Percentiles rank a stretch among this genome's conserved stretches.
These are phyloP conservation scores for Lentinula lateritia DNA, from an alignment of 768 basidiomycete genomes.

Conservation along the genomic window DNA sequence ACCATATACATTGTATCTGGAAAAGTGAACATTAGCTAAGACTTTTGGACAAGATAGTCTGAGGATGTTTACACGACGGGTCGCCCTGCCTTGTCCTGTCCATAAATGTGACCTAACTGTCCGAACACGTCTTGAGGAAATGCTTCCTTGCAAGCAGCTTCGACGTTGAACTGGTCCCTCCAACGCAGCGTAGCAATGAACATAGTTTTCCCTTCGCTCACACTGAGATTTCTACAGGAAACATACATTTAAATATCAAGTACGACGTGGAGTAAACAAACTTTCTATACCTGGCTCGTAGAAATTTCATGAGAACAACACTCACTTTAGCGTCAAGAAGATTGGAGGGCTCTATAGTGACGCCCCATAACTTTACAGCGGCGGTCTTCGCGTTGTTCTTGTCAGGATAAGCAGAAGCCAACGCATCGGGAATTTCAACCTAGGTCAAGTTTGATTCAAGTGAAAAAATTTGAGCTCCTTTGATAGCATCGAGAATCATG, in stretches of 20 bases:
- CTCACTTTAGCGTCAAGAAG: slow-evolving; percentile 61
- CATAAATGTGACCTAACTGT: slow-evolving; percentile 56
- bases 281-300: slow-evolving; percentile 58
- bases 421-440: slow-evolving; percentile 44
- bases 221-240: slow-evolving; percentile 2
- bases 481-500: too few relatives aligned
- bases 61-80: slow-evolving; percentile 60
- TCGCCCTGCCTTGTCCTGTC: slow-evolving; percentile 63
- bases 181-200: slow-evolving; percentile 64
- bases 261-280: not conserved
- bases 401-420: slow-evolving; percentile 58
- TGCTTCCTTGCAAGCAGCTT: slow-evolving; percentile 51
- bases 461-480: not conserved
- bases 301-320: slow-evolving; percentile 77
- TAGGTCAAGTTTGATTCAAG: slow-evolving; percentile 10
- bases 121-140: slow-evolving; percentile 64
- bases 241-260: not conserved
- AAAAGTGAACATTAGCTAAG: not conserved
- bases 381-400: slow-evolving; percentile 43
- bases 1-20: slow-evolving; percentile 78
- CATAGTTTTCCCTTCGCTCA: slow-evolving; percentile 53
- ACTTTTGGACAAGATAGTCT: not conserved
- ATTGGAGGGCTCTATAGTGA: slow-evolving; percentile 53
- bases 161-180: slow-evolving; percentile 62
- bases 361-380: slow-evolving; percentile 65